Percentiles rank a stretch among this genome's conserved stretches.
These are phyloP conservation scores for Helicocarpus griseus DNA, from an alignment of 2,329 filamentous ascomycete species.

Conservation along the genomic window DNA sequence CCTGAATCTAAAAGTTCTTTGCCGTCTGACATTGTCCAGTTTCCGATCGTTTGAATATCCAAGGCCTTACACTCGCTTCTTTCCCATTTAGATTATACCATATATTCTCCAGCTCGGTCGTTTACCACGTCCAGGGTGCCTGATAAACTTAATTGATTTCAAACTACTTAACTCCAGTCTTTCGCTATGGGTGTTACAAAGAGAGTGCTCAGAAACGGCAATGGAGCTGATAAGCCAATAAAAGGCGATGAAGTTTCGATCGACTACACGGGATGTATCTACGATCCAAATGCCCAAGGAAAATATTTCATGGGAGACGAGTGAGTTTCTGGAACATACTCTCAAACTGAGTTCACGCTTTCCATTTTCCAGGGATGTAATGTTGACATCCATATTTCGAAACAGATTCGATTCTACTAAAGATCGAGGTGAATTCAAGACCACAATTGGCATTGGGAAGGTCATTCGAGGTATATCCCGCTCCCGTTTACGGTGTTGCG, in stretches of 20 bases:
- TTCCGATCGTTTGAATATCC: constrained; percentile 1
- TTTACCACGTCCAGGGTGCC: background rate
- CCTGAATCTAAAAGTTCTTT: background rate
- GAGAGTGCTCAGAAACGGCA: constrained; percentile 52
- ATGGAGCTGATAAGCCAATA: constrained; percentile 49
- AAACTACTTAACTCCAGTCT: background rate
- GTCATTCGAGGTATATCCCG: constrained; percentile 70
- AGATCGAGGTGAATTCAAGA: constrained; percentile 61
- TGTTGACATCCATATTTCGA: constrained; percentile 4
- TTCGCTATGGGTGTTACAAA: constrained; percentile 62
- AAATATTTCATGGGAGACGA: constrained; percentile 56
- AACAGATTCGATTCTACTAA: constrained; percentile 80
- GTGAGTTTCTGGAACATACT: constrained; percentile 43
- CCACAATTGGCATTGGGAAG: constrained; percentile 67
- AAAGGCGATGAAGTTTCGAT: constrained; percentile 69
- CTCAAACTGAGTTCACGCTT: background rate
- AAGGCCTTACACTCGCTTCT: constrained; percentile 3
- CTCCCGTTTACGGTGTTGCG: background rate
- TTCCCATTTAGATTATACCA: background rate
- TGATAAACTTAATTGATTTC: background rate
- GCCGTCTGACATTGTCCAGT: background rate
- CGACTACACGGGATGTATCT: constrained; percentile 83
- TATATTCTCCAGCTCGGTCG: background rate
- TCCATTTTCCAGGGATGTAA: no score
- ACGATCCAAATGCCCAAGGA: constrained; percentile 51